Base-by-base conservation (phyloP, 371 early-diverging fungal species). In the Apophysomyces variabilis region DNA sequence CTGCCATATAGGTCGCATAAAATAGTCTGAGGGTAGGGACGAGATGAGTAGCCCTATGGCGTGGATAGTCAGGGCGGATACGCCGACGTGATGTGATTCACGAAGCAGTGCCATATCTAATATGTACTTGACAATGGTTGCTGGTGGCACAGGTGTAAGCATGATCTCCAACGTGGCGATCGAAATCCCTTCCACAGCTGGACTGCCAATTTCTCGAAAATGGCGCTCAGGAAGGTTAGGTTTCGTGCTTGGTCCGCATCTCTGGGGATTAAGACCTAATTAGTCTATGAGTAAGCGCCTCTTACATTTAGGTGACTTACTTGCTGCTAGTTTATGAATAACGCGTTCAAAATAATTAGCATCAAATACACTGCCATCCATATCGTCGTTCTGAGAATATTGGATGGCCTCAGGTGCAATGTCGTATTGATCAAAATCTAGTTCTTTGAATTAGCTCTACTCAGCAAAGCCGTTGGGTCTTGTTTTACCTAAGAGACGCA, bases 131-230 rank as follows among this genome's bases (percentile, higher is more conserved):
- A 85, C 65, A 14, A 86, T 72, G 2, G 66, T 72, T 11, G 71
- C 71, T 26, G 85, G 83, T 1, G 74, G 59, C 5, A 86, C 67
- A 0, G 87, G 87, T 0, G 85, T 78, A 16, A 86, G 62, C 66
- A 93, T 74, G 32, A 89, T 72, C 67, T 93, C 93, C 16, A 92
- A 79, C n/a, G 84, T 83, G 6, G 89, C 89, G 43, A 87, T 84
- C 16, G 80, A 80, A 39, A 92, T 77, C 0, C 84, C 89, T 62
- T 86, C 83, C 13, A 90, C 79, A 12, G 89, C 87, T 12, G 93
- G 93, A 58, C 90, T 92, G 1, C 92, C 82, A 38, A 92, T 89
- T 71, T 93, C 93, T 39, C 92, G 84, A 66, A 90, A 93, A 67
- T 91, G 92, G 0, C 90, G 79, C 68, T 92, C 92, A 0, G 93